Base-by-base conservation (phyloP, 2,329 filamentous ascomycete genomes). In the Hansfordia pulvinata region DNA sequence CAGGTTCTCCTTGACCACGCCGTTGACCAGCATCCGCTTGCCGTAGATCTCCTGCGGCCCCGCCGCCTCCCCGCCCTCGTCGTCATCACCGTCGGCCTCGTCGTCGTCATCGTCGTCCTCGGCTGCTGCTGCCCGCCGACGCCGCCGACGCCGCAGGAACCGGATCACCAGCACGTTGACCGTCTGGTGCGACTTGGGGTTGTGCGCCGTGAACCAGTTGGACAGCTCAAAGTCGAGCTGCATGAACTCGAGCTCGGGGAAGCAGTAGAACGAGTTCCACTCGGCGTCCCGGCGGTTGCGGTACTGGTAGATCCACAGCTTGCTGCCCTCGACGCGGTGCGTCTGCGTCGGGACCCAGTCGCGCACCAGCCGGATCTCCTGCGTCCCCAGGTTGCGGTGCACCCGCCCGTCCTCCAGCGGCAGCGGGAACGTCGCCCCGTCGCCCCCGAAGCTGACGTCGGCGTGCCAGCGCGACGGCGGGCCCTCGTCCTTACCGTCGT, bases 361-460 rank as follows among this genome's bases (percentile, higher is more conserved):
- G 19, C 55, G 52, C 14, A 64, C 44, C 5, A 76, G 51, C 1
- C 70, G 66, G 32, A 71, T 57, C 34, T 72, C 53, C 32, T 71
- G 64, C 3, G 62, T 56, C 8, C 64, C 65, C 14, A 74, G 53
- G 42, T 70, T 67, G 30, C 46, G 38, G 28, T 56, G 53, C 7
- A 57, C 44, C 10, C 49, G 41, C 8, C 49, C 49, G 10, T 60
- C 49, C 12, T 55, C 42, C 2, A 81, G 49, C 2, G 60, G 61
- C 19, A 80, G 46, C 6, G 75, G 73, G 10, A 50, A 48, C 2
- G 65, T 74, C 3, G 71, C 57, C 6, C 68, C 66, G 38, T 74
- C 67, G 12, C 66, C 68, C 24, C 76, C 76, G 40, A 80, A 80
- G 4, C 63, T 69, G 8, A 75, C 67, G 42, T 81, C 76, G 8